phyloP scores from a whole-genome alignment of 306 rosid genomes.

The Alnus glutinosa region DNA sequence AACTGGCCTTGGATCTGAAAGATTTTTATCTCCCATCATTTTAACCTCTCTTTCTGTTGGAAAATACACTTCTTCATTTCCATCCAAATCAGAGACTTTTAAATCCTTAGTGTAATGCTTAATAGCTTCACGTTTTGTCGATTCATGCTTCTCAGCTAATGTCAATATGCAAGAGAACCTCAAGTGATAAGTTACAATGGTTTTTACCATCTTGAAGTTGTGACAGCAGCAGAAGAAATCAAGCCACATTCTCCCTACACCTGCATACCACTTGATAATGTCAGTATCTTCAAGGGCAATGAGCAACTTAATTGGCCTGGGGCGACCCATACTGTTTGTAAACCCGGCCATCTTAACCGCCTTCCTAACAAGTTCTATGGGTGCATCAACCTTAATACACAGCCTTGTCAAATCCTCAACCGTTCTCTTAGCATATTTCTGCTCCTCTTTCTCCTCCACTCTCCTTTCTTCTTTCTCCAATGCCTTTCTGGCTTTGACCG shows the following conservation, averaged over 20 bases:
- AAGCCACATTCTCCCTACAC: conserved; percentile 85
- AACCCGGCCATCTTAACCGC: conserved; percentile 76
- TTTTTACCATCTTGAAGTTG: conserved; percentile 81
- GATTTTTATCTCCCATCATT: conserved; percentile 87
- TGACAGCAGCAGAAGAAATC: conserved; percentile 87
- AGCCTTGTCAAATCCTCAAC: conserved; percentile 82
- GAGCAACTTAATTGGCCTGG: conserved; percentile 66
- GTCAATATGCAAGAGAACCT: conserved; percentile 92
- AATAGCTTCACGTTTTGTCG: conserved; percentile 74
- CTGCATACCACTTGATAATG: conserved; percentile 86
- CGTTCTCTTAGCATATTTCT: conserved; percentile 59
- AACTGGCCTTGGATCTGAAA: conserved; percentile 80
- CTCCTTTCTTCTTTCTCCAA: conserved; percentile 67
- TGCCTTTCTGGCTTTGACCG: conserved; percentile 53
- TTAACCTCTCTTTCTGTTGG: conserved; percentile 85
- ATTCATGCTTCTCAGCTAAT: conserved; percentile 86
- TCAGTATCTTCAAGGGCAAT: conserved; percentile 75
- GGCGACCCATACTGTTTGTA: conserved; percentile 90
- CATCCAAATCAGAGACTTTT: conserved; percentile 62
- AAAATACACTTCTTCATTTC: conserved; percentile 68
- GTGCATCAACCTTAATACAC: conserved; percentile 82
- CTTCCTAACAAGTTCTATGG: conserved; percentile 62
- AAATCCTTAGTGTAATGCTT: conserved; percentile 82
- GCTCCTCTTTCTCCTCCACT: conserved; percentile 62
- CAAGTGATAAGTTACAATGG: conserved; percentile 74